Evolutionary conservation across 208 protist species (phyloP).

Genomic region (Herpetomonas samuelpessoai): DNA sequence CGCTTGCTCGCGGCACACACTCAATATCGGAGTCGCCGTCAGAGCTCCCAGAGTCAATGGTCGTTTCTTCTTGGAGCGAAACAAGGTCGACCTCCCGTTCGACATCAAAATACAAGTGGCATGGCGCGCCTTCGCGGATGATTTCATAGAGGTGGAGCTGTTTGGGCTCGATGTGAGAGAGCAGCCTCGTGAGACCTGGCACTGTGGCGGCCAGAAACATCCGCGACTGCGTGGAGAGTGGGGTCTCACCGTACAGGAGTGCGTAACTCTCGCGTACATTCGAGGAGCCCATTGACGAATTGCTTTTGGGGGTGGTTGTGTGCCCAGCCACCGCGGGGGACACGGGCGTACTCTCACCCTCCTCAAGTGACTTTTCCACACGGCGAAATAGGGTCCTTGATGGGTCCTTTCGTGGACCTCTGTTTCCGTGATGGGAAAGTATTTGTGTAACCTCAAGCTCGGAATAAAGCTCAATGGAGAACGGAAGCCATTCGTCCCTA

Average conservation of each 20-base stretch:
- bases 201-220: slow-evolving; percentile 72
- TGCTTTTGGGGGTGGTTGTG: background rate
- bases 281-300: no score
- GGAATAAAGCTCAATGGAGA: slow-evolving; percentile 80
- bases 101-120: slow-evolving; percentile 88
- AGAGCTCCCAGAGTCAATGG: slow-evolving; percentile 17
- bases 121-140: slow-evolving; percentile 61
- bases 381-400: no score
- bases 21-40: background rate
- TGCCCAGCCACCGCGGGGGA: background rate
- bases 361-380: no score
- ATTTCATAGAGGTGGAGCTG: slow-evolving; percentile 88
- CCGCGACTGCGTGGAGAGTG: slow-evolving; percentile 62
- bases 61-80: slow-evolving; percentile 13
- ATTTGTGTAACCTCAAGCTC: slow-evolving; percentile 38
- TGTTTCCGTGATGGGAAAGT: slow-evolving; percentile 27
- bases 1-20: no score
- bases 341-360: no score
- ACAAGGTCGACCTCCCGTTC: slow-evolving; percentile 54
- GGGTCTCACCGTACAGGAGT: slow-evolving; percentile 54
- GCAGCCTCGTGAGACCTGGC: slow-evolving; percentile 23
- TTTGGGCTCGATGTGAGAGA: slow-evolving; percentile 28
- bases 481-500: slow-evolving; percentile 52
- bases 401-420: slow-evolving; percentile 8
- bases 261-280: no score